phyloP scores from a whole-genome alignment of 495 filamentous ascomycete species.

The Aspergillus avenaceus region DNA sequence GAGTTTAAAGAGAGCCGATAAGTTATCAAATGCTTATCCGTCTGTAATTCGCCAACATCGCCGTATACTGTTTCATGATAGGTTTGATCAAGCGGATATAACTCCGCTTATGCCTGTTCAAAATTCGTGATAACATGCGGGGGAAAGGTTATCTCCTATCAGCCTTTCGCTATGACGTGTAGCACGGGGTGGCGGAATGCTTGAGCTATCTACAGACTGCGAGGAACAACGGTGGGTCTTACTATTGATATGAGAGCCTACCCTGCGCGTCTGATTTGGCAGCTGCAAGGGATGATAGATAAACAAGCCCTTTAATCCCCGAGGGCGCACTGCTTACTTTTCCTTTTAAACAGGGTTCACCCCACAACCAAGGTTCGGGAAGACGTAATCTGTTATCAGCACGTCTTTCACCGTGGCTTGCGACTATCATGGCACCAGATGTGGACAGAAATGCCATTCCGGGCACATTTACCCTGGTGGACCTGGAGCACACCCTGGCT shows the following conservation, averaged over 20 bases:
- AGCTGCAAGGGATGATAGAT: background rate
- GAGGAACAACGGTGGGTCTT: background rate
- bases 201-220: background rate
- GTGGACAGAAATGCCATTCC: conserved; percentile 44
- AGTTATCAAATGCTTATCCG: too few relatives aligned
- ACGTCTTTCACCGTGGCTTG: background rate
- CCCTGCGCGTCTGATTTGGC: background rate
- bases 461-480: conserved; percentile 52
- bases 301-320: background rate
- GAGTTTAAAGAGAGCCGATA: too few relatives aligned
- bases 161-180: too few relatives aligned
- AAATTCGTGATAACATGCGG: too few relatives aligned
- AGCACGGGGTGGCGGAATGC: background rate
- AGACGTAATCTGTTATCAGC: background rate
- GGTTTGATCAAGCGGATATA: too few relatives aligned
- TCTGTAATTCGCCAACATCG: too few relatives aligned
- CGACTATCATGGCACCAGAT: conserved; percentile 22
- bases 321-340: background rate
- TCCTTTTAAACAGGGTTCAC: background rate
- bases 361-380: background rate
- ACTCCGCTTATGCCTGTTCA: too few relatives aligned
- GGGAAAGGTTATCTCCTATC: too few relatives aligned
- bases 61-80: too few relatives aligned
- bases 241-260: background rate
- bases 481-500: conserved; percentile 45